These are phyloP conservation scores for Sporisorium graminicola DNA, from an alignment of 1,284 basidiomycete genomes.

Conservation along the genomic window DNA sequence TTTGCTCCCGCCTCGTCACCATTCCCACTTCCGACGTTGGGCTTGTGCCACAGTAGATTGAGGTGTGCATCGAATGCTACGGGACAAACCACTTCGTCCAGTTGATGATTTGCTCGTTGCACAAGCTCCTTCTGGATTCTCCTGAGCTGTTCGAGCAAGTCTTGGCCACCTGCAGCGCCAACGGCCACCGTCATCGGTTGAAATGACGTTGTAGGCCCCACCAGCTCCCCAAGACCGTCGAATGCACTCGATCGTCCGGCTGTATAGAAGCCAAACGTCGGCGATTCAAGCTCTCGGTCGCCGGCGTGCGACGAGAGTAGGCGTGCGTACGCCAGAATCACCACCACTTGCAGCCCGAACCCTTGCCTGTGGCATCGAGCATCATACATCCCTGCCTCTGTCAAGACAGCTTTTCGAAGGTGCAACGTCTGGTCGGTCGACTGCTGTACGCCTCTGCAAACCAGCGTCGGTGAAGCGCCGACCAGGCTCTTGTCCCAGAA, in stretches of 20 bases:
- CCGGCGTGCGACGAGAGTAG: slow-evolving; percentile 7
- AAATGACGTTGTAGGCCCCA: slow-evolving; percentile 16
- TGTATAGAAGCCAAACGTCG: slow-evolving; percentile 26
- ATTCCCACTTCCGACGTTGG: not conserved
- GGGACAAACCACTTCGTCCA: not conserved
- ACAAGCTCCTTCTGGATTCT: slow-evolving; percentile 13
- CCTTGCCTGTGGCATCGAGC: slow-evolving; percentile 9
- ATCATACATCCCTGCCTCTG: not conserved
- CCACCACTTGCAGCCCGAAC: slow-evolving; percentile 20
- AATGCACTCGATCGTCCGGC: slow-evolving; percentile 16
- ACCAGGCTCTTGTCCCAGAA: not conserved
- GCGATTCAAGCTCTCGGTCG: not conserved
- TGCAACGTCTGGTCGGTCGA: slow-evolving; percentile 16
- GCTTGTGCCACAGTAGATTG: slow-evolving; percentile 19
- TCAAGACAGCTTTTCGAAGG: slow-evolving; percentile 3
- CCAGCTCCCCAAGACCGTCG: slow-evolving; percentile 9
- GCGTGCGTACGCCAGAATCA: slow-evolving; percentile 20
- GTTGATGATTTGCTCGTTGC: slow-evolving; percentile 8
- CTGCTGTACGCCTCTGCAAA: slow-evolving; percentile 10
- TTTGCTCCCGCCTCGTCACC: not conserved
- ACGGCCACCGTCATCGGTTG: slow-evolving; percentile 23
- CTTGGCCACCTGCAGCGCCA: not conserved
- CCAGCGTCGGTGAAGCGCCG: slow-evolving; percentile 13
- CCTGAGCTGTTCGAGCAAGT: slow-evolving; percentile 5
- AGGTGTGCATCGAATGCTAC: slow-evolving; percentile 23